Evolutionary conservation across 208 protist genomes (phyloP).

Genomic region (Leishmania tarentolae): DNA sequence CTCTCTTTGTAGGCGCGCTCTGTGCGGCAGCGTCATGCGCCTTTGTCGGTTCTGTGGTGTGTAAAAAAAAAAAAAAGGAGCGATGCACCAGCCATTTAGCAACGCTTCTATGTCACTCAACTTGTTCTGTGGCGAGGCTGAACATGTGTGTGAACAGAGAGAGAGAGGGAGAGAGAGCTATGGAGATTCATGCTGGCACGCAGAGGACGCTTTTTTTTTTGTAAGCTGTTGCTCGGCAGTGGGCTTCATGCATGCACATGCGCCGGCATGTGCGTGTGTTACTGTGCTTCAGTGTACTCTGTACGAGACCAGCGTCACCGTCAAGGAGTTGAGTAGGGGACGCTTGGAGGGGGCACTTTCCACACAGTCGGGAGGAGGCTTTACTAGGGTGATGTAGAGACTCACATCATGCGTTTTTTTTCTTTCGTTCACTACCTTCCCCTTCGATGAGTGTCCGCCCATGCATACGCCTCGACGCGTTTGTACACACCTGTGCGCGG

Average conservation of each 20-base stretch:
- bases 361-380: too few species aligned
- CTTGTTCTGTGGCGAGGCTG: neutral
- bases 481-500: neutral
- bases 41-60: neutral
- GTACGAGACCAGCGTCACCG: neutral
- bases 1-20: neutral
- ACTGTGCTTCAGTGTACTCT: neutral
- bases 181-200: too few species aligned
- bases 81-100: neutral
- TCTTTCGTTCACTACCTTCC: neutral
- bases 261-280: neutral
- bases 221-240: neutral
- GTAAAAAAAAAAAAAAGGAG: too few species aligned
- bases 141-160: neutral
- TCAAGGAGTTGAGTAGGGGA: neutral
- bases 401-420: constrained; percentile 1
- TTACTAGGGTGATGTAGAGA: neutral
- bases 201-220: neutral
- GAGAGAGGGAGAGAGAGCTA: neutral
- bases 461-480: constrained; percentile 1
- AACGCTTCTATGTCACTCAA: neutral
- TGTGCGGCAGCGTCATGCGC: neutral
- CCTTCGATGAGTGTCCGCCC: constrained; percentile 1
- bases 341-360: neutral
- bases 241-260: neutral